Evolutionary conservation across 768 basidiomycete species (phyloP), one percentile per base, ranked within the genome.

Genomic region (Melanogaster broomeanus): DNA sequence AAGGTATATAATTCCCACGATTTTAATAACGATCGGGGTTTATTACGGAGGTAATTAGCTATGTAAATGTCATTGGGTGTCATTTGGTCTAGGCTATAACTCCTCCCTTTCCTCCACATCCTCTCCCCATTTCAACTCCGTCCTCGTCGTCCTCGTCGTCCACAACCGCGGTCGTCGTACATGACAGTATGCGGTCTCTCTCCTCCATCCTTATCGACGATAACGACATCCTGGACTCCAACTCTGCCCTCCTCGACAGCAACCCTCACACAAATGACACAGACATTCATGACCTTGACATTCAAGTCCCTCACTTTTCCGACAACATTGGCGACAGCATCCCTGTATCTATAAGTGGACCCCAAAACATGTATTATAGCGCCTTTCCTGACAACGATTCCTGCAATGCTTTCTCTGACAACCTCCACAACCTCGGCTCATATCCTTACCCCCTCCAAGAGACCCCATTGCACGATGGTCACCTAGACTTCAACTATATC

Each of bases 311-410:
- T 42, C 48, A 57, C 25, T 71, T 67, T 42, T 8, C 55, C 42
- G 18, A 30, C 30, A 11, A 53, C 52, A 56, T 63, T 45, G 47
- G 55, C 44, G 52, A 60, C 50, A 48, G 13, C 52, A 48, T 63
- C 35, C 35, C 61, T 68, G 69, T 68, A 70, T 69, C 68, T 48
- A 56, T 68, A 58, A 68, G 64, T 43, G 68, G 63, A 13, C 34
- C 61, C 4, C 35, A 40, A 35, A 51, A 50, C 46, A 25, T 69
- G 65, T 69, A 69, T 69, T 69, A 70, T 68, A 67, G 45, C 60
- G 27, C 66, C 24, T 65, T 70, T 53, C 11, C 61, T 2, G 66
- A 65, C 55, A 44, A 34, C 42, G 21, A 18, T 25, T 7, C 50
- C 34, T 68, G 57, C 50, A 45, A 27, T 38, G 35, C 56, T 39